Base-by-base conservation (phyloP, 352 stramenopile genomes). In the Elongisporangium undulatum region DNA sequence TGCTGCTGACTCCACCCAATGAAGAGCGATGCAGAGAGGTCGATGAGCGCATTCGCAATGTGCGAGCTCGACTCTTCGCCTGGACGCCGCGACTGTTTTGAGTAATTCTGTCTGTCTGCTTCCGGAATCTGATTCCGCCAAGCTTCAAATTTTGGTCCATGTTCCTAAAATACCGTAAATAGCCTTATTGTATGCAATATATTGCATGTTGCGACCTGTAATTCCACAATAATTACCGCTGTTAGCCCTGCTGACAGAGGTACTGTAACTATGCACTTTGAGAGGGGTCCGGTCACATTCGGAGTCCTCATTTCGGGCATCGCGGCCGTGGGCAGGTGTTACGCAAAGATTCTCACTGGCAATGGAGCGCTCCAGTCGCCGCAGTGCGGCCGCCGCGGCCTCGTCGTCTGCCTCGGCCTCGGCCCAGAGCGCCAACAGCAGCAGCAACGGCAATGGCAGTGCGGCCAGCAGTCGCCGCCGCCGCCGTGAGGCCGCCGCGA, bases 361-460 rank as follows among this genome's bases (percentile, higher is more conserved):
- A n/a, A 87, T 85, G 77, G 69, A 89, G 59, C 77, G 78, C 24
- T 62, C 75, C 22, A 90, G 67, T 48, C 78, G 81, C 56, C 76
- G 75, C 56, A 78, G 69, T 53, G 61, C 61, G 55, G 70, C 59
- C 55, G 64, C 50, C 17, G 62, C 66, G 8, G 59, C 34, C 34
- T 45, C 34, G 34, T 45, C 34, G 10, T 45, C 34, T 12, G 34
- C 34, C 34, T 45, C 34, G 34, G 34, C 10, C 1, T 45, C 34
- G 13, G 34, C 48, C 49, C 63, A 74, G 23, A 71, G 67, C 17
- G 63, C 61, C 22, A 51, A 59, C 20, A 77, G 53, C 59, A 79
- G 56, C 29, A 70, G 67, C 63, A 68, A 63, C 45, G 65, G 59
- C 38, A 66, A 45, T 39, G 68, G 26, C 55, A 66, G 23, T 50